Evolutionary conservation across 371 early-diverging fungal species (phyloP), one percentile per base, ranked within the genome.

Genomic region (Mucor plumbeus): DNA sequence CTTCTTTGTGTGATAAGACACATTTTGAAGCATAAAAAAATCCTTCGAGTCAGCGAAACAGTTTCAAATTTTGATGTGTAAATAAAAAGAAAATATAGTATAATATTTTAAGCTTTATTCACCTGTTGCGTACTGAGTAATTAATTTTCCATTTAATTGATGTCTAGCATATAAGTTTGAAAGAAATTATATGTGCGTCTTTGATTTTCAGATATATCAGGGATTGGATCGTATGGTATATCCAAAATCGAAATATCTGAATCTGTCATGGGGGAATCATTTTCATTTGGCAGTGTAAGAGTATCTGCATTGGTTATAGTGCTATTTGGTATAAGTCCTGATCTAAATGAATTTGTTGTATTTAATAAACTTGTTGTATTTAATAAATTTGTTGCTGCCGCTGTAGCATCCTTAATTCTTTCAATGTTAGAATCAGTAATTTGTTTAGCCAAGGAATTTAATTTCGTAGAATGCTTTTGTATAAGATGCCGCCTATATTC

Each of bases 171-270:
- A 11, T 53, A 53, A 11, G 10, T 13, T 53, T 53, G 53, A 31
- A 53, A 53, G 19, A 53, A 53, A 26, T 53, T 13, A 31, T 53
- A 53, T 13, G 53, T 53, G 21, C 53, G 31, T 53, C 53, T 26
- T 53, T 53, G 53, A 26, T 53, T 53, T 6, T 53, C 53, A 10
- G 53, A 53, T 31, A 53, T 53, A 21, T 53, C 53, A 11, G 13
- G 5, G 31, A 53, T 53, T 53, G 53, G 53, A 11, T 53, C 53
- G 31, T 53, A 53, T 4, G 53, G 31, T 31, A 31, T 53, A 31
- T 53, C 53, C 11, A 31, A 6, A 0, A 31, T 21, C 13, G 5
- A 21, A 5, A 53, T 26, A 4, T 53, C 53, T 53, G 53, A 4
- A 53, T 53, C 53, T 53, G 53, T 9, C 26, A 31, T 31, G 31